A percentile compares a stretch with the other conserved stretches of the same genome.
Evolutionary conservation across 2,329 filamentous ascomycete species (phyloP).

Genomic region (Triangularia verruculosa): DNA sequence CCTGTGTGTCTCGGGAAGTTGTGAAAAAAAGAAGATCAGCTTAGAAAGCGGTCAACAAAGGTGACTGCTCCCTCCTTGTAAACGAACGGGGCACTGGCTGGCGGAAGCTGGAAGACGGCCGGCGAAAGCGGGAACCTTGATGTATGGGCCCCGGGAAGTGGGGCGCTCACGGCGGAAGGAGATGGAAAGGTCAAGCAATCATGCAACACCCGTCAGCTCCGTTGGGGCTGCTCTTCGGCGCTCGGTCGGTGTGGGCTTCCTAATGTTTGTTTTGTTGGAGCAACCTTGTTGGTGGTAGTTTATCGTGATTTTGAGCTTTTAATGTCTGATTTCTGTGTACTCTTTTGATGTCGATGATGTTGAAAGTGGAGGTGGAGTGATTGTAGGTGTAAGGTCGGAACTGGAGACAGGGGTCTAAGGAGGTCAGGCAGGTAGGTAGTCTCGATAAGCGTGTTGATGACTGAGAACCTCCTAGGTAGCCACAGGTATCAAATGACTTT

Average conservation of each 20-base stretch:
- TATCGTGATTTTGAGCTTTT: not conserved
- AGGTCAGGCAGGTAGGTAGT: not conserved
- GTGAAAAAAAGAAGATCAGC: not conserved
- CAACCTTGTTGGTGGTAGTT: not conserved
- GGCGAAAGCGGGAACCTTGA: not conserved
- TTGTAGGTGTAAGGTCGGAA: not conserved
- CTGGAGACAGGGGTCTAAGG: not conserved
- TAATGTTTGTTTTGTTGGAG: not conserved
- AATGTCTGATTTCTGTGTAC: not conserved
- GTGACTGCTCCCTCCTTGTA: not conserved
- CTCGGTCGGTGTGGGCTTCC: not conserved
- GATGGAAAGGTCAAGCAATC: not conserved
- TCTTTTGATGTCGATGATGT: not conserved
- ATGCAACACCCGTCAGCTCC: not conserved
- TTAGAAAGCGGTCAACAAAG: not conserved
- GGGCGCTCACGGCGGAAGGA: not conserved
- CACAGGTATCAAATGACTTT: not conserved
- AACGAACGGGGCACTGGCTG: not conserved
- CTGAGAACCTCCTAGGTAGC: not conserved
- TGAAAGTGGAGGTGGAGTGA: not conserved
- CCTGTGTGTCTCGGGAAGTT: conserved; percentile 4
- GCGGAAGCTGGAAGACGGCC: not conserved
- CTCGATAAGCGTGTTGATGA: not conserved
- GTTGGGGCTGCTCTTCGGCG: not conserved
- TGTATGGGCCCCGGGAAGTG: not conserved